Evolutionary conservation across 306 rosid species (phyloP), one percentile per base, ranked within the genome.

Genomic region (Vachellia pachyceras): DNA sequence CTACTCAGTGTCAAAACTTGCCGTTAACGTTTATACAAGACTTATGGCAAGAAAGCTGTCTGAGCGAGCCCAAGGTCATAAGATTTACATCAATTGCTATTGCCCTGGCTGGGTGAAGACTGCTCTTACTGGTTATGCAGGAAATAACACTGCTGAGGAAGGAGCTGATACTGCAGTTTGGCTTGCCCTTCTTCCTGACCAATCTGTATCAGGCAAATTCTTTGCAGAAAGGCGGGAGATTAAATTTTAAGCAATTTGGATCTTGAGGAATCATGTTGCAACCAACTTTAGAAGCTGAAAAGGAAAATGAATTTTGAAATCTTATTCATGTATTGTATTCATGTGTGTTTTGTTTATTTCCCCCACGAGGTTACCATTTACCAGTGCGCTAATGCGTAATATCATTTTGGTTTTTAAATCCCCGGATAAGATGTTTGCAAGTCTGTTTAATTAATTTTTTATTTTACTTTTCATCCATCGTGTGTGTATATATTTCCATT

Each of bases 61-160:
- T 5, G 90, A 87, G 35, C 84, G 88, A 72, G 84, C 85, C 0
- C 93, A 92, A 12, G 97, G 90, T 63, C 85, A 90, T 85, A 94
- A 87, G 73, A 91, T 94, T 49, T 91, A 82, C 55, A 90, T 94
- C 25, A 94, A 94, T 76, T 86, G 97, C 72, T 94, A 88, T 66
- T 94, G 97, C 84, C 98, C 97, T 2, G 98, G 98, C 33, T 94
- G 94, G 97, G 97, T 90, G 47, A 94, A 94, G 90, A 94, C 98
- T 57, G 93, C 97, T 69, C 90, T 94, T 76, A 94, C 98, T 0
- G 97, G 97, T 40, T 92, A 82, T 85, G 93, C 94, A 61, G 98
- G 98, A 82, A 91, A 89, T 82, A 78, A 91, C 42, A 68, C 94
- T 23, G 93, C 86, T 3, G 97, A 94, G 82, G 93, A 84, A 69